Evolutionary conservation across 331 rosid genomes (phyloP), one percentile per base, ranked within the genome.

Genomic region (Stylosanthes scabra): DNA sequence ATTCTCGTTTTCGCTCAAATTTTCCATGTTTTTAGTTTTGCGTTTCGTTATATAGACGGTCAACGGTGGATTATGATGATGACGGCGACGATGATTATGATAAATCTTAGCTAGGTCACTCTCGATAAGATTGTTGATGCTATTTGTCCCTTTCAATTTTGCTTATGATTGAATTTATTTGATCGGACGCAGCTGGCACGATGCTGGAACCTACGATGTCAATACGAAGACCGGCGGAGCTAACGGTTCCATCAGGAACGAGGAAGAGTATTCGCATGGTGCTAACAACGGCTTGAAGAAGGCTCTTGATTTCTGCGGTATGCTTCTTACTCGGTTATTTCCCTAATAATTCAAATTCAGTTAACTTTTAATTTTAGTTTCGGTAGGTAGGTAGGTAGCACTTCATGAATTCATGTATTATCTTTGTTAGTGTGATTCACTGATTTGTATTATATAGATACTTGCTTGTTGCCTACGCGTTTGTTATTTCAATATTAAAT

Each of bases 231-330:
- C 91, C 14, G 96, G 96, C 34, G 99, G 99, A 58, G 91, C 99
- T 25, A 89, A 94, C 54, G 96, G 92, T 55, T 94, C 97, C 8
- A 88, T 94, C 27, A 80, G 96, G 85, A 91, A 70, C 49, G 96
- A 86, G 77, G 99, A 85, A 73, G 96, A 94, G 86, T 89, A 40
- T 76, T 85, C 83, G 68, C 96, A 91, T 55, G 97, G 90, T 37
- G 71, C 97, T 41, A 94, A 91, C 72, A 91, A 27, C 66, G 96
- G 96, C 46, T 79, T 91, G 89, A 91, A 89, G 86, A 94, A 88
- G 75, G 97, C 99, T 63, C 80, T 88, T 63, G 93, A 88, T 80
- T 91, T 88, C 76, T 91, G 97, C 56, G 97, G 97, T 89, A 78
- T 75, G 56, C 34, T 71, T 45, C 52, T 45, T 59, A 7, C 27